phyloP scores from a whole-genome alignment of 306 rosid species.

The Astragalus membranaceus region DNA sequence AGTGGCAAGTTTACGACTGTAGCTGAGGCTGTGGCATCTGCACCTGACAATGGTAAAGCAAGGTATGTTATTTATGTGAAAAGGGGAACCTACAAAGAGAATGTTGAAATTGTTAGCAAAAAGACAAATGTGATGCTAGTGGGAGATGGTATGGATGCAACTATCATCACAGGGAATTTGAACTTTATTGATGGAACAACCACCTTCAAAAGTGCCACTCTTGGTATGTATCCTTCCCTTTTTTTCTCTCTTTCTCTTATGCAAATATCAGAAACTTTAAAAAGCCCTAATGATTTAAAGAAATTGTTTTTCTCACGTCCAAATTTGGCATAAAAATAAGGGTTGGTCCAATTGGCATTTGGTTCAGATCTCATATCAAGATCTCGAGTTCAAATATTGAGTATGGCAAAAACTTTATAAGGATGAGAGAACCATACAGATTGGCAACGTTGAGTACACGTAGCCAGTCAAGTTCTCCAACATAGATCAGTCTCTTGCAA shows the following conservation, averaged over 20 bases:
- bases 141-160: conserved; percentile 65
- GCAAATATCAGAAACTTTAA: too few species aligned
- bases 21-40: conserved; percentile 53
- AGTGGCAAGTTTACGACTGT: conserved; percentile 58
- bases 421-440: too few species aligned
- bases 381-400: too few species aligned
- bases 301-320: too few species aligned
- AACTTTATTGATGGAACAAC: conserved; percentile 46
- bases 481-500: too few species aligned
- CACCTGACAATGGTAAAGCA: conserved; percentile 38
- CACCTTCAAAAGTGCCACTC: conserved; percentile 53
- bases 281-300: too few species aligned
- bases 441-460: too few species aligned
- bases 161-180: conserved; percentile 56
- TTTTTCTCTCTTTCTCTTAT: neutral
- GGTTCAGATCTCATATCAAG: too few species aligned
- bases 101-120: conserved; percentile 39
- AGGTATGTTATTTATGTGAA: conserved; percentile 64
- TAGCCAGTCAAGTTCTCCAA: too few species aligned
- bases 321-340: too few species aligned
- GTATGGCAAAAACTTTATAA: too few species aligned
- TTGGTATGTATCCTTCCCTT: conserved; percentile 34
- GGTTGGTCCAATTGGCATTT: too few species aligned
- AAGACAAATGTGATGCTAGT: conserved; percentile 56
- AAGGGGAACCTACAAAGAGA: conserved; percentile 51